Percentiles rank a stretch among this genome's conserved stretches.
These are phyloP conservation scores for Candida berthetii DNA, from an alignment of 805 yeast species.

Conservation along the genomic window DNA sequence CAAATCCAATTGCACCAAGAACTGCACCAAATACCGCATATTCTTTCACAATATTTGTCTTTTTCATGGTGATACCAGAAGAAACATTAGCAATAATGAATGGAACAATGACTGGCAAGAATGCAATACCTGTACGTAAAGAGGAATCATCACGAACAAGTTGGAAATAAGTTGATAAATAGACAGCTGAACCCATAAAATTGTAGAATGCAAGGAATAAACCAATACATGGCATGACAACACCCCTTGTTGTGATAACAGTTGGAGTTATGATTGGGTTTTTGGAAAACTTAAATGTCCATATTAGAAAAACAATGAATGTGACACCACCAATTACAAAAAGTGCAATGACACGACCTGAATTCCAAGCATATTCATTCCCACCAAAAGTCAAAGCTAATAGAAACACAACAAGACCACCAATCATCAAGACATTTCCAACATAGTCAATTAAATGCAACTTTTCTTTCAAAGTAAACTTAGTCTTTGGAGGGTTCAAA, in stretches of 20 bases:
- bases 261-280: slow-evolving; percentile 41
- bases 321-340: slow-evolving; percentile 40
- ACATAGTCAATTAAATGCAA: slow-evolving; percentile 38
- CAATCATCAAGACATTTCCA: slow-evolving; percentile 38
- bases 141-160: slow-evolving; percentile 28
- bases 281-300: slow-evolving; percentile 35
- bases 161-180: slow-evolving; percentile 44
- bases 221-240: slow-evolving; percentile 23
- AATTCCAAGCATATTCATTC: slow-evolving; percentile 42
- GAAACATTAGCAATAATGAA: slow-evolving; percentile 6
- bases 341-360: slow-evolving; percentile 44
- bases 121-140: slow-evolving; percentile 14
- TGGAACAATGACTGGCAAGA: slow-evolving; percentile 14
- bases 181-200: slow-evolving; percentile 32
- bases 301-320: slow-evolving; percentile 26
- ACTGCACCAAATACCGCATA: slow-evolving; percentile 23
- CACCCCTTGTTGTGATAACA: slow-evolving; percentile 29
- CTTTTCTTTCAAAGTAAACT: slow-evolving; percentile 31
- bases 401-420: slow-evolving; percentile 37
- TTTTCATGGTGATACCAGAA: slow-evolving; percentile 24
- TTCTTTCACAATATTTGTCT: slow-evolving; percentile 29
- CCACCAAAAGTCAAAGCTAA: slow-evolving; percentile 54
- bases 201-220: slow-evolving; percentile 29
- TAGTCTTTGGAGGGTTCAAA: slow-evolving; percentile 42
- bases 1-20: slow-evolving; percentile 27